Evolutionary conservation across 2,329 filamentous ascomycete genomes (phyloP), one percentile per base, ranked within the genome.

Genomic region (Chaetomiaceae sp.): DNA sequence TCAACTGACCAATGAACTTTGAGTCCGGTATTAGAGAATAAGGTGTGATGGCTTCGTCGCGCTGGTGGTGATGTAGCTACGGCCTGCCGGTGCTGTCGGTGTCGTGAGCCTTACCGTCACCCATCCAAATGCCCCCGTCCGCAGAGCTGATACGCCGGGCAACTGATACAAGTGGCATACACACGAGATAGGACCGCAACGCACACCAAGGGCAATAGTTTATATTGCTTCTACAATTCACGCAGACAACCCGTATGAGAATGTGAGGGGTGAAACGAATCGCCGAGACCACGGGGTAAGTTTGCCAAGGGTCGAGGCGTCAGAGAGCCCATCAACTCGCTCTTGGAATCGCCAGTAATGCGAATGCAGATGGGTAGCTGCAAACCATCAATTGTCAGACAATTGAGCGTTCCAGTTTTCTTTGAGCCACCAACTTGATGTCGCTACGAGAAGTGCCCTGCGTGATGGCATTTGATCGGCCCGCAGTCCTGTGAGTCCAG

Each of bases 211-310:
- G 9, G 9, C 22, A 24, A 9, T 24, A 24, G 5, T 6, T 34
- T 40, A 9, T 45, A 41, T 45, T 49, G 38, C 33, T 37, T 11
- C 40, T 38, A 38, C 37, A 22, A n/a, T 45, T 14, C 42, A 42
- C 17, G 10, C 22, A 19, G 9, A 14, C 4, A 43, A 44, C 32
- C 53, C 20, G 9, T n/a, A n/a, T n/a, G 29, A 22, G 9, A 50
- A 73, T 81, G 78, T 82, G 58, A 70, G 72, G 76, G 73, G 76
- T 74, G 72, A 79, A 81, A 82, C 77, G 78, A 81, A 75, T 72
- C 67, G 70, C 74, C 74, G 65, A 63, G 67, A 71, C 71, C 72
- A 79, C 59, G 47, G 56, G 57, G 44, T 39, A 45, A 56, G 56
- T 49, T 41, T 41, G 50, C 53, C 45, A 56, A 49, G 57, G 62